phyloP scores from a whole-genome alignment of 495 filamentous ascomycete species.

The Xylaria scruposa region DNA sequence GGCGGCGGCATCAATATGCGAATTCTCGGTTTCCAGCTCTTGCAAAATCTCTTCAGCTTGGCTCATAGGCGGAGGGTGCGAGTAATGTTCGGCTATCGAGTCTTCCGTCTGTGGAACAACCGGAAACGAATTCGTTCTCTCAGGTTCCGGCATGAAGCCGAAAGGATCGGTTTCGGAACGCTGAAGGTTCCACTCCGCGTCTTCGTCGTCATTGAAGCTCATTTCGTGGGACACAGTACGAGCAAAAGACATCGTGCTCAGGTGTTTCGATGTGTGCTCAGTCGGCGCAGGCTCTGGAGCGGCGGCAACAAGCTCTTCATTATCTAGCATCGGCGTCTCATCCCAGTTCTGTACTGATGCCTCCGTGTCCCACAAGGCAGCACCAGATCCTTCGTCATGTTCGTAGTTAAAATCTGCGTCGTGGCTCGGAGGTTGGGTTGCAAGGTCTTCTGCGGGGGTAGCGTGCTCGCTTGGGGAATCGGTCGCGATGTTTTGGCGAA shows the following conservation, averaged over 20 bases:
- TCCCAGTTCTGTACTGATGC: constrained; percentile 28
- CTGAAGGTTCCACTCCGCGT: constrained; percentile 58
- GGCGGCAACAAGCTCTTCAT: constrained; percentile 29
- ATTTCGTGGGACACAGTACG: constrained; percentile 59
- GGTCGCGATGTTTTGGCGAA: constrained; percentile 7
- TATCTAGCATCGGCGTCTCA: constrained; percentile 24
- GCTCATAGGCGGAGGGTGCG: constrained; percentile 42
- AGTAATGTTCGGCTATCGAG: constrained; percentile 32
- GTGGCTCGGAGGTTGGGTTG: constrained; percentile 31
- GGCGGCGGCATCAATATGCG: constrained; percentile 27
- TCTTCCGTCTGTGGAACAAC: constrained; percentile 52
- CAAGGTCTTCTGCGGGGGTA: constrained; percentile 31
- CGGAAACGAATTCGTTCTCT: constrained; percentile 70
- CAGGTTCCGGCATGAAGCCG: constrained; percentile 58
- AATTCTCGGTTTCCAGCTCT: constrained; percentile 46
- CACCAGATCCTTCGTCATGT: constrained; percentile 33
- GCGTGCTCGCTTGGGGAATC: constrained; percentile 3
- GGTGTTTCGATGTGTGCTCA: constrained; percentile 49
- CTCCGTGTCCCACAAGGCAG: constrained; percentile 38
- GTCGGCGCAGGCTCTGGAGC: constrained; percentile 35
- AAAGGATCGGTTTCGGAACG: constrained; percentile 60
- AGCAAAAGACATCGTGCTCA: constrained; percentile 60
- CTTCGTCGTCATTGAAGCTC: constrained; percentile 62
- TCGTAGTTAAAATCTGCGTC: constrained; percentile 41
- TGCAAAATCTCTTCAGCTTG: constrained; percentile 54